Evolutionary conservation across 306 rosid species (phyloP).

Genomic region (Gastrolobium villosum): DNA sequence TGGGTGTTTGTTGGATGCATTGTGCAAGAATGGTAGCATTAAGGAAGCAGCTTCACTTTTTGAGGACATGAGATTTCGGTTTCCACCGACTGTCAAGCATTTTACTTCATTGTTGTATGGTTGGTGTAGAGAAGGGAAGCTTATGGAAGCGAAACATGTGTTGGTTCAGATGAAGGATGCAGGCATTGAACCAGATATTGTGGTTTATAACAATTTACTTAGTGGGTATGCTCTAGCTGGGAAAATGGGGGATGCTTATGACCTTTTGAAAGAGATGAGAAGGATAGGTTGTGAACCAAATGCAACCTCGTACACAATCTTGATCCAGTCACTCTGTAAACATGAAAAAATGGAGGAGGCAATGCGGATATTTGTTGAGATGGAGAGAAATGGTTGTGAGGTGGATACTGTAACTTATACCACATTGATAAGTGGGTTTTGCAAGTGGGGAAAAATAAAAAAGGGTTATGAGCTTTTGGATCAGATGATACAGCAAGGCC

Average conservation of each 20-base stretch:
- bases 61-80: conserved; percentile 76
- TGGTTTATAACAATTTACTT: conserved; percentile 77
- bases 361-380: conserved; percentile 69
- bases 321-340: conserved; percentile 80
- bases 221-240: conserved; percentile 78
- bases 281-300: conserved; percentile 72
- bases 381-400: conserved; percentile 80
- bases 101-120: conserved; percentile 90
- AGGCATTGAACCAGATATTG: conserved; percentile 76
- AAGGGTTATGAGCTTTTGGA: conserved; percentile 79
- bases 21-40: conserved; percentile 85
- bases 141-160: conserved; percentile 79
- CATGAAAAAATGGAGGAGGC: conserved; percentile 87
- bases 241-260: conserved; percentile 84
- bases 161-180: conserved; percentile 81
- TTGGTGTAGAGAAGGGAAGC: conserved; percentile 91
- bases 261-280: conserved; percentile 82
- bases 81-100: conserved; percentile 68
- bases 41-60: conserved; percentile 82
- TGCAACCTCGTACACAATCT: conserved; percentile 69
- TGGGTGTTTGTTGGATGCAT: conserved; percentile 85
- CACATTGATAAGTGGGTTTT: conserved; percentile 79
- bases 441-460: conserved; percentile 83
- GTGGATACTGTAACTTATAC: conserved; percentile 78
- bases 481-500: conserved; percentile 77